Conservation (phyloP, 1,284 basidiomycete genomes). For the Ustilago nuda region DNA sequence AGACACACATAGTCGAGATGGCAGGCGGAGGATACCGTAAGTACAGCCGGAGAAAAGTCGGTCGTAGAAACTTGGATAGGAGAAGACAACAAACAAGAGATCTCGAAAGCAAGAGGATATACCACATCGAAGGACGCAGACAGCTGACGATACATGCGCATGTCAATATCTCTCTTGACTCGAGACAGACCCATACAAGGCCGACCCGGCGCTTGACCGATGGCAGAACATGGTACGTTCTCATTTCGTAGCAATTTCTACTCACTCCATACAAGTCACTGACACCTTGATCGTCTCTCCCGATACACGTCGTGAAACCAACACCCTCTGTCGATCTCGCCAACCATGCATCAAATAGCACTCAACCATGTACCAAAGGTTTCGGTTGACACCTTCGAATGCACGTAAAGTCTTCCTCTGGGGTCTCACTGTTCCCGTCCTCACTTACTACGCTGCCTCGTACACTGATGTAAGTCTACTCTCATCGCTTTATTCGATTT, state of each 20-base stretch:
- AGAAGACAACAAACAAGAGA: neutral
- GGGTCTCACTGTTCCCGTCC: slow-evolving; percentile 55
- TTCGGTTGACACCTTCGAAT: slow-evolving; percentile 59
- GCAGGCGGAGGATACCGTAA: slow-evolving; percentile 63
- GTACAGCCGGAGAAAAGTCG: slow-evolving; percentile 12
- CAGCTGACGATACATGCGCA: neutral
- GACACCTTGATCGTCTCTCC: neutral
- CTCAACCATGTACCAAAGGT: slow-evolving; percentile 66
- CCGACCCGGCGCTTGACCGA: slow-evolving; percentile 65
- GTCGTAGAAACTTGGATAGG: neutral
- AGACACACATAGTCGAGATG: slow-evolving; percentile 42
- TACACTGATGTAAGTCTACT: slow-evolving; percentile 57
- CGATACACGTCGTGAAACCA: neutral
- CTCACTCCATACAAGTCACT: neutral
- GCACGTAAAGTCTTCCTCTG: slow-evolving; percentile 50
- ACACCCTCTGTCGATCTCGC: neutral
- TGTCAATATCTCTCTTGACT: neutral
- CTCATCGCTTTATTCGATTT: too few species aligned
- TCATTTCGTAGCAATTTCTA: neutral
- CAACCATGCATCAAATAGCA: slow-evolving; percentile 18
- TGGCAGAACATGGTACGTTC: slow-evolving; percentile 58
- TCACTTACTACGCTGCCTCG: slow-evolving; percentile 49
- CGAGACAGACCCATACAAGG: slow-evolving; percentile 61
- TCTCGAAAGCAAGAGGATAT: neutral
- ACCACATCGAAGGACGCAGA: neutral